Conservation (phyloP, 768 basidiomycete genomes). For the Leccinum imitatum region DNA sequence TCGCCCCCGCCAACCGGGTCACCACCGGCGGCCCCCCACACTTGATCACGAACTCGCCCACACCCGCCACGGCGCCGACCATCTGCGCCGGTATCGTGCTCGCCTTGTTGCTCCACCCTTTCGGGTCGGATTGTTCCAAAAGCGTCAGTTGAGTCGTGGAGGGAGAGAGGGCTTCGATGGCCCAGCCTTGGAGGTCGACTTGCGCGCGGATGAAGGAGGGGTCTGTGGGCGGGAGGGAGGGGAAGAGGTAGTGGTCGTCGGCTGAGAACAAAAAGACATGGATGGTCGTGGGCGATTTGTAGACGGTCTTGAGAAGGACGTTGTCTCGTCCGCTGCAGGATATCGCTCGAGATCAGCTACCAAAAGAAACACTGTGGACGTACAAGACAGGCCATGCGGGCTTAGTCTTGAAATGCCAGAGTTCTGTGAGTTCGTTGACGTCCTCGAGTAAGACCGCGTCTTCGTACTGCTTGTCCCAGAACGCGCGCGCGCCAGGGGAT, state of each 20-base stretch:
- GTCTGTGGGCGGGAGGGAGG: conserved; percentile 62
- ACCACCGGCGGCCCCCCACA: conserved; percentile 92
- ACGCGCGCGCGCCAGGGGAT: conserved; percentile 77
- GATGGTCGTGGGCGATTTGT: conserved; percentile 93
- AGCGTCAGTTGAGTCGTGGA: conserved; percentile 92
- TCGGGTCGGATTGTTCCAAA: conserved; percentile 95
- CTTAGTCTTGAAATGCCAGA: conserved; percentile 92
- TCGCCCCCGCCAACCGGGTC: conserved; percentile 79
- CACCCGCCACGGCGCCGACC: conserved; percentile 84
- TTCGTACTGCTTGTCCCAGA: conserved; percentile 91
- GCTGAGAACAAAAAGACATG: conserved; percentile 96
- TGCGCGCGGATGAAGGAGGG: conserved; percentile 87
- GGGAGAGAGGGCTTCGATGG: conserved; percentile 92
- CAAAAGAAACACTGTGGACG: conserved; percentile 30
- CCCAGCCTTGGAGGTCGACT: conserved; percentile 98
- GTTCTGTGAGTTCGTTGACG: conserved; percentile 84
- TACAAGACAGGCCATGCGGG: conserved; percentile 94
- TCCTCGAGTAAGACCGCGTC: conserved; percentile 86
- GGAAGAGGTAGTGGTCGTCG: conserved; percentile 86
- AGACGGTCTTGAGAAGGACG: conserved; percentile 90
- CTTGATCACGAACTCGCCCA: conserved; percentile 95
- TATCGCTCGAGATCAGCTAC: background rate
- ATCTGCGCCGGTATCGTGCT: conserved; percentile 92
- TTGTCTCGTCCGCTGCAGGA: conserved; percentile 79
- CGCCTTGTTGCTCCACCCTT: conserved; percentile 92